phyloP scores from a whole-genome alignment of 495 filamentous ascomycete genomes.

The Articulospora tetracladia region DNA sequence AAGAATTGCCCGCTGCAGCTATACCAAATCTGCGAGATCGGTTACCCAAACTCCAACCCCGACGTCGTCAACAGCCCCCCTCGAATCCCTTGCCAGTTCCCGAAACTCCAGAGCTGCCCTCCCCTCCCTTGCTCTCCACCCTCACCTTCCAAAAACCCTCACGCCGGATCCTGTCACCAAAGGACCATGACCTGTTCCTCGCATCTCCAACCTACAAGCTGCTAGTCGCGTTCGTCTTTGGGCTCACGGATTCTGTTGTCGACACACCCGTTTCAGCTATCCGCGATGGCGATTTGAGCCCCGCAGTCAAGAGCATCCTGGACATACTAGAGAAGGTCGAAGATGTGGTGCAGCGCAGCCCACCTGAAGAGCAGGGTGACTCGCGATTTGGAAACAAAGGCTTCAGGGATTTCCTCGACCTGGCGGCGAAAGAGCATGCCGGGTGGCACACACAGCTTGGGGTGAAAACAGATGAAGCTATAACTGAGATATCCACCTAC shows the following conservation, averaged over 20 bases:
- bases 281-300: constrained; percentile 47
- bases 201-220: constrained; percentile 74
- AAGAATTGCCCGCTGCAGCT: constrained; percentile 20
- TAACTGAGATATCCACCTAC: constrained; percentile 73
- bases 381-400: constrained; percentile 93
- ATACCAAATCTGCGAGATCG: constrained; percentile 58
- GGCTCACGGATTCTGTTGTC: constrained; percentile 75
- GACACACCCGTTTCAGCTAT: constrained; percentile 70
- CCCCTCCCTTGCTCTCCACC: constrained; percentile 60
- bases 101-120: constrained; percentile 65
- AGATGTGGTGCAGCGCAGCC: constrained; percentile 57
- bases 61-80: constrained; percentile 47
- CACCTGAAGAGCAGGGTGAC: constrained; percentile 77
- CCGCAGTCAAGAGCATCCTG: constrained; percentile 60
- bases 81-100: constrained; percentile 62
- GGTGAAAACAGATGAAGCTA: constrained; percentile 47
- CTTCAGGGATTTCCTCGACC: constrained; percentile 81
- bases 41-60: constrained; percentile 66
- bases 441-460: constrained; percentile 58
- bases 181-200: constrained; percentile 80
- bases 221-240: constrained; percentile 78
- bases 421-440: constrained; percentile 48
- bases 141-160: constrained; percentile 61
- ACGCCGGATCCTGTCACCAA: constrained; percentile 72
- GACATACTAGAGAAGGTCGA: constrained; percentile 65